A percentile compares a stretch with the other conserved stretches of the same genome.
phyloP scores from a whole-genome alignment of 2,329 filamentous ascomycete genomes.

The Aquanectria penicillioides region DNA sequence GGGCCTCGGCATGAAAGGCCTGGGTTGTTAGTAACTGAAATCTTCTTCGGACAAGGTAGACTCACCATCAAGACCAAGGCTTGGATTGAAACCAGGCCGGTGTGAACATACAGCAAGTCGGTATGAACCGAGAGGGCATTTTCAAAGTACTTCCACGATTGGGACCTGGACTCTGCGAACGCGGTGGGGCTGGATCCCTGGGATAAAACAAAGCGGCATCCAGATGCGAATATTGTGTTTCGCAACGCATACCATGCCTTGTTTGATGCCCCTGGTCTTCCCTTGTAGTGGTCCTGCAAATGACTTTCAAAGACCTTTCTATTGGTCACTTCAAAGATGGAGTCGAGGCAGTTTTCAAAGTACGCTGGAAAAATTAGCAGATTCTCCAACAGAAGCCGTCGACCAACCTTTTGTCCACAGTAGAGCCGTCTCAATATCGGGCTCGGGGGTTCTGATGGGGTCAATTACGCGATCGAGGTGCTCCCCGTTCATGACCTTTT shows the following conservation, averaged over 20 bases:
- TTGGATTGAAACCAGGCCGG: neutral
- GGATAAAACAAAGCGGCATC: neutral
- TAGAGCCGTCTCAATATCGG: neutral
- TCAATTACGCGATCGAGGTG: neutral
- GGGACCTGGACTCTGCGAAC: neutral
- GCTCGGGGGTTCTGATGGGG: neutral
- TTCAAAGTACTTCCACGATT: conserved; percentile 8
- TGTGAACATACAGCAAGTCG: neutral
- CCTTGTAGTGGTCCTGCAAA: neutral
- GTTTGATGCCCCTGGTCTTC: neutral
- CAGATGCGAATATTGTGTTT: conserved; percentile 1
- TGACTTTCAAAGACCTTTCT: neutral
- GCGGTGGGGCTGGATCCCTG: neutral
- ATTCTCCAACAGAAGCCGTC: neutral
- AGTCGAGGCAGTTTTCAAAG: neutral
- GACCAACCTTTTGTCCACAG: neutral
- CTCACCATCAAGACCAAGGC: conserved; percentile 6
- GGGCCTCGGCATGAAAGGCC: conserved; percentile 5
- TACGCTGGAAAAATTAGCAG: neutral
- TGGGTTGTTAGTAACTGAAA: neutral
- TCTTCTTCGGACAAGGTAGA: no score
- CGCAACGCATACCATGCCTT: conserved; percentile 10
- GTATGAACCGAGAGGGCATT: conserved; percentile 11
- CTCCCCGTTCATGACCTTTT: conserved; percentile 1
- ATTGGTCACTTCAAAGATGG: neutral